Evolutionary conservation across 495 filamentous ascomycete species (phyloP).

Genomic region (Penicillium robsamsonii): DNA sequence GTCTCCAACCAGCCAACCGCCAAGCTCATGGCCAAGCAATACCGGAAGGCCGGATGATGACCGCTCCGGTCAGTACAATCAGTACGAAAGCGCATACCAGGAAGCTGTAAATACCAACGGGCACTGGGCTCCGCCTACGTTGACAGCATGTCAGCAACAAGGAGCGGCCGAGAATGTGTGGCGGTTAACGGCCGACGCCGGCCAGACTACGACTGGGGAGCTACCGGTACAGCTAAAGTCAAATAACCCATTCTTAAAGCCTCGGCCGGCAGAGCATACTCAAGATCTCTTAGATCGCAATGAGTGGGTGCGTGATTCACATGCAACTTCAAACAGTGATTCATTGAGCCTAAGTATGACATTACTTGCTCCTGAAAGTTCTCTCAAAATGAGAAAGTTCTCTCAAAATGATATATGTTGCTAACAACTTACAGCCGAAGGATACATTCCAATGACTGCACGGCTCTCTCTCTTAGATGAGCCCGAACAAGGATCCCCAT

Average conservation of each 20-base stretch:
- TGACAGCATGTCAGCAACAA: constrained; percentile 28
- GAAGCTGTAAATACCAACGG: constrained; percentile 13
- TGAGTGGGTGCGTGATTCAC: constrained; percentile 26
- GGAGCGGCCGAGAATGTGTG: constrained; percentile 27
- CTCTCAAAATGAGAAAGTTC: background rate
- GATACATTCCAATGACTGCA: constrained; percentile 49
- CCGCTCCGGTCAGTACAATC: constrained; percentile 10
- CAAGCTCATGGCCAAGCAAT: constrained; percentile 38
- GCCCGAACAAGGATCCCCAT: constrained; percentile 23
- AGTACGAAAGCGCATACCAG: constrained; percentile 6
- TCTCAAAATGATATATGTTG: constrained; percentile 5
- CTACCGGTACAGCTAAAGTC: constrained; percentile 38
- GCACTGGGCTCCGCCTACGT: constrained; percentile 24
- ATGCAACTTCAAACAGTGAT: constrained; percentile 27
- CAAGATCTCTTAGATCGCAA: constrained; percentile 26
- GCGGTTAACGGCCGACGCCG: constrained; percentile 14
- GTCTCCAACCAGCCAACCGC: constrained; percentile 28
- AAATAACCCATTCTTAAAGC: constrained; percentile 46
- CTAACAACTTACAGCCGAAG: constrained; percentile 32
- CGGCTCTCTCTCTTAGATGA: constrained; percentile 42
- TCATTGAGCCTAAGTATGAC: constrained; percentile 36
- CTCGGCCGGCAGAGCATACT: constrained; percentile 19
- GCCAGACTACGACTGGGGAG: constrained; percentile 24
- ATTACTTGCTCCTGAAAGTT: background rate
- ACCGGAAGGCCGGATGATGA: constrained; percentile 22